These are phyloP conservation scores for Globisporangium spinosum DNA, from an alignment of 352 stramenopile genomes.

Conservation along the genomic window DNA sequence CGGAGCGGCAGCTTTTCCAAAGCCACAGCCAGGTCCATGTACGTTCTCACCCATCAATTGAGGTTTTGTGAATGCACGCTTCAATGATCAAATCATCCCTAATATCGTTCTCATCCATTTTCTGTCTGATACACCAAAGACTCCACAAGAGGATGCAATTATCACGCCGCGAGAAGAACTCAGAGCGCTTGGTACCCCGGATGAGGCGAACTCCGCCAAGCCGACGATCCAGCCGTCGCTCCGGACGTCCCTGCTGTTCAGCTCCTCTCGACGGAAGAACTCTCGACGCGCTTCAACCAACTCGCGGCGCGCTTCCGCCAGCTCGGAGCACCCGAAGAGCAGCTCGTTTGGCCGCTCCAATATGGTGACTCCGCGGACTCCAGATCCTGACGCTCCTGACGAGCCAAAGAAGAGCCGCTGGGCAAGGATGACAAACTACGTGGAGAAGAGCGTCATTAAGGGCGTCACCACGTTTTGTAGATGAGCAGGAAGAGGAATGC, in stretches of 20 bases:
- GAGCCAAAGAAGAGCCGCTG: constrained; percentile 1
- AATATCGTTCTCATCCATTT: neutral
- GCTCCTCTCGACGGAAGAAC: neutral
- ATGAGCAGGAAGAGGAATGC: neutral
- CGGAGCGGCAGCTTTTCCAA: constrained; percentile 1
- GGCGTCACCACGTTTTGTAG: neutral
- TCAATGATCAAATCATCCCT: neutral
- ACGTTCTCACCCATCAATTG: neutral
- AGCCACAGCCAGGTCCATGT: neutral
- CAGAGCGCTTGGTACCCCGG: neutral
- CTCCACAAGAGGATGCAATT: neutral
- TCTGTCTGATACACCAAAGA: neutral
- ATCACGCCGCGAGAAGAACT: neutral
- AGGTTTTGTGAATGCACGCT: neutral
- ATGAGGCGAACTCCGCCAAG: constrained; percentile 1
- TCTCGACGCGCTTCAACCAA: neutral
- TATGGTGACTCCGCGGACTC: neutral
- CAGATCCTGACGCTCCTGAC: neutral
- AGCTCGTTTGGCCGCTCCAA: neutral
- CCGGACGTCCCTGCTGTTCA: neutral
- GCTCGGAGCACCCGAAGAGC: neutral
- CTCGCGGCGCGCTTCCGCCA: neutral
- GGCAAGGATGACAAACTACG: neutral
- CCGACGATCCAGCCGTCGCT: neutral
- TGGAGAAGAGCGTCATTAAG: constrained; percentile 1